Percentiles rank a stretch among this genome's conserved stretches.
Evolutionary conservation across 192 early-diverging fungal genomes (phyloP).

Genomic region (Funneliformis geosporum): DNA sequence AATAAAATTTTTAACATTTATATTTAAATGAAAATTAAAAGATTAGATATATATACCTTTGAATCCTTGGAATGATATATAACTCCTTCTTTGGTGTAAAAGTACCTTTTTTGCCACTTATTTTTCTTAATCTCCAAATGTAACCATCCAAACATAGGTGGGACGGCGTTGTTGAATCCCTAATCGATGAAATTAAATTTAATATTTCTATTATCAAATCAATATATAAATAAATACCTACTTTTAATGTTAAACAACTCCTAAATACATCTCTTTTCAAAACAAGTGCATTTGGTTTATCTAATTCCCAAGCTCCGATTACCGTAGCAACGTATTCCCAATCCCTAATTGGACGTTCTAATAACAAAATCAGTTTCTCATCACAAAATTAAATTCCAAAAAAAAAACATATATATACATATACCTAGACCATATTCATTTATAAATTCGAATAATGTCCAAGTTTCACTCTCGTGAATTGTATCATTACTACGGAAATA

Average conservation of each 20-base stretch:
- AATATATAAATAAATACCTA: conserved; percentile 42
- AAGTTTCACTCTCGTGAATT: conserved; percentile 58
- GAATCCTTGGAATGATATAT: conserved; percentile 69
- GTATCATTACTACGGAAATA: conserved; percentile 45
- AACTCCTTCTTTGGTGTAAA: conserved; percentile 63
- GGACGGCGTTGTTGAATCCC: conserved; percentile 32
- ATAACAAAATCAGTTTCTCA: not conserved
- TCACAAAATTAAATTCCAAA: conserved; percentile 2
- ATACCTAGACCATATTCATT: conserved; percentile 78
- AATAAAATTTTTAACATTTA: not conserved
- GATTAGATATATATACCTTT: conserved; percentile 44
- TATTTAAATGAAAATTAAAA: not conserved
- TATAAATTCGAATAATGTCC: conserved; percentile 91
- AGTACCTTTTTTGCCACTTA: conserved; percentile 84
- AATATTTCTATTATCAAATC: conserved; percentile 36
- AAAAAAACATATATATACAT: not conserved
- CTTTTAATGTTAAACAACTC: conserved; percentile 60
- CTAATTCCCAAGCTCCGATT: conserved; percentile 81
- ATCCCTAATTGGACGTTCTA: conserved; percentile 85
- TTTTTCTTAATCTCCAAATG: conserved; percentile 77
- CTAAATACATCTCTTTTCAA: conserved; percentile 74
- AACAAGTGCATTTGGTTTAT: conserved; percentile 72
- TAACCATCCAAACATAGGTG: conserved; percentile 53
- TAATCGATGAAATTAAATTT: conserved; percentile 41
- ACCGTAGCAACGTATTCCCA: conserved; percentile 88